These are phyloP conservation scores for Wallacemonas sp. DNA, from an alignment of 208 protist species.

Conservation along the genomic window DNA sequence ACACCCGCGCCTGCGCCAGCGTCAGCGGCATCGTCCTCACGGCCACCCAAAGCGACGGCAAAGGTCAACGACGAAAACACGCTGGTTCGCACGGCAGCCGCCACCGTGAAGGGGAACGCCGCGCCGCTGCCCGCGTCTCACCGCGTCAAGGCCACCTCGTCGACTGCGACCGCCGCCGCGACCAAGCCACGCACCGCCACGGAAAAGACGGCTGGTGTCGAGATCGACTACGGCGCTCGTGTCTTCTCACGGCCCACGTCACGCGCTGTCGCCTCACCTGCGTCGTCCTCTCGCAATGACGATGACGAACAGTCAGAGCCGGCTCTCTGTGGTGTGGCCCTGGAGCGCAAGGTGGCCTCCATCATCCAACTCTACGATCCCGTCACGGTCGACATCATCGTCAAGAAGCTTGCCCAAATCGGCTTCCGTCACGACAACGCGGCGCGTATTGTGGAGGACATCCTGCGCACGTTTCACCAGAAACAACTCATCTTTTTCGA, in stretches of 20 bases:
- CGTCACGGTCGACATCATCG: conserved; percentile 71
- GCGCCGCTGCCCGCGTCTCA: conserved; percentile 5
- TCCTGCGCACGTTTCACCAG: conserved; percentile 69
- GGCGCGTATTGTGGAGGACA: conserved; percentile 42
- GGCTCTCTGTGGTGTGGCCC: conserved; percentile 9
- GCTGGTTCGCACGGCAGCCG: neutral
- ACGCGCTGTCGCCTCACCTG: neutral
- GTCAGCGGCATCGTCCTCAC: neutral
- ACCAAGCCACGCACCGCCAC: neutral
- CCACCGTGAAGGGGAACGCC: neutral
- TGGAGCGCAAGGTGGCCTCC: conserved; percentile 71
- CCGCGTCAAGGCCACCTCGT: neutral
- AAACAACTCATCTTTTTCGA: conserved; percentile 83
- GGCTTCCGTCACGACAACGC: conserved; percentile 53
- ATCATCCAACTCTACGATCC: conserved; percentile 83
- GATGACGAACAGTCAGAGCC: neutral
- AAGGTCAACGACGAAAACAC: neutral
- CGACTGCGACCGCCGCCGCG: conserved; percentile 2
- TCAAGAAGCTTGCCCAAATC: conserved; percentile 76
- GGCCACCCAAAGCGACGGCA: neutral
- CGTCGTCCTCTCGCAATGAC: conserved; percentile 20
- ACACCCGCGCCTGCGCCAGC: neutral
- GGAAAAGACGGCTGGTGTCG: neutral
- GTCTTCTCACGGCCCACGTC: neutral
- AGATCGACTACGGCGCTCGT: conserved; percentile 1